Evolutionary conservation across 164 flowering plant species (phyloP), one percentile per base, ranked within the genome.

Genomic region (Chimonanthus praecox): DNA sequence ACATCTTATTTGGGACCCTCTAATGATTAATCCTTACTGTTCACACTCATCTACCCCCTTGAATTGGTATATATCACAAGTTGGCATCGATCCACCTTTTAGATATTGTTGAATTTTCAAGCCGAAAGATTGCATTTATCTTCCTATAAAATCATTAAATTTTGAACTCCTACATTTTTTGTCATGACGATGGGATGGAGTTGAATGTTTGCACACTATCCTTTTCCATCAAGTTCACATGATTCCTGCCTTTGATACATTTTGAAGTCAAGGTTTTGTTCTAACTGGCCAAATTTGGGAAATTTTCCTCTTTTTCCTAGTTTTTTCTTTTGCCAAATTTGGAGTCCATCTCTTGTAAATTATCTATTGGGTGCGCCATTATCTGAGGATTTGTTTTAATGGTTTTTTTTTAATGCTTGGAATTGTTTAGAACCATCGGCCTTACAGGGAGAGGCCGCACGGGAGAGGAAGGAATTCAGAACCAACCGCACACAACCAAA

Each of bases 341-440:
- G 60, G 60, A 54, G 10, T 10, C 10, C 33, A n/a, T 54, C 5
- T 63, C 66, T 33, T 63, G 33, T 63, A 11, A 20, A 63, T 33
- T 20, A 18, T 63, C 4, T 66, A 18, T 63, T 47, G 67, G 50
- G 15, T 33, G 43, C 2, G 6, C 47, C 58, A 61, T 13, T 68
- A 43, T 79, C 60, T 63, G 65, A 68, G 21, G 20, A 16, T 33
- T 16, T 2, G 60, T 33, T 33, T 49, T 54, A 16, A 45, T 16
- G 4, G 60, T 33, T 33, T 49, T 54, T 76, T 64, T 44, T 62
- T 54, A 64, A 73, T 63, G 60, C 43, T 71, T 63, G 74, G 60
- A 20, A 49, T 76, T 78, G 76, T 84, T 88, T 89, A 91, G 98
- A 89, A 83, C 74, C 89, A 82, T 72, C 79, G 71, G 18, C 67